These are phyloP conservation scores for Beta vulgaris DNA, from an alignment of 148 eudicot genomes.

Conservation along the genomic window DNA sequence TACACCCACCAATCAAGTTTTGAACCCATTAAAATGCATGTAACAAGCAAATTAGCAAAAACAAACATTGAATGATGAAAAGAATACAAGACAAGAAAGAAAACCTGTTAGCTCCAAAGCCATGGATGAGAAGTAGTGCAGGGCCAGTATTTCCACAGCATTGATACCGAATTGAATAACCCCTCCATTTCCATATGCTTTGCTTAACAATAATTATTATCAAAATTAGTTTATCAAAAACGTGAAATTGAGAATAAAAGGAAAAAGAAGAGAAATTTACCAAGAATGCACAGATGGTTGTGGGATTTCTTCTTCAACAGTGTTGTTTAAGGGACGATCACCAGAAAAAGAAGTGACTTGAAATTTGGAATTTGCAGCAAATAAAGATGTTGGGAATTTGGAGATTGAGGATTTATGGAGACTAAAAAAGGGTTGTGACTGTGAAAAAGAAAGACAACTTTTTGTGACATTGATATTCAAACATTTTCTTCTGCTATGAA, in stretches of 20 bases:
- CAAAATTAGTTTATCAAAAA: neutral
- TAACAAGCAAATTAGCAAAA: neutral
- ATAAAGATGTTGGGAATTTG: neutral
- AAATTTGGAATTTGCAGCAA: neutral
- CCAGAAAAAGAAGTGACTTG: conserved; percentile 6
- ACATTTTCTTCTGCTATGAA: neutral
- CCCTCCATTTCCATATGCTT: conserved; percentile 87
- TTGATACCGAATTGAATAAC: conserved; percentile 84
- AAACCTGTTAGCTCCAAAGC: conserved; percentile 99
- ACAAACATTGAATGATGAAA: neutral
- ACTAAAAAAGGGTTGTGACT: conserved; percentile 17
- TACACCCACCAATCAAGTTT: no score
- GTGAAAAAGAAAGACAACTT: conserved; percentile 7
- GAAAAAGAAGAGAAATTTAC: conserved; percentile 10
- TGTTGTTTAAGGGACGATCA: neutral
- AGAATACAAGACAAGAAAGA: conserved; percentile 10
- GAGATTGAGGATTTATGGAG: conserved; percentile 13
- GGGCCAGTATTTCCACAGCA: conserved; percentile 72
- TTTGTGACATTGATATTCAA: neutral
- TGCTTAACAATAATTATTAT: neutral
- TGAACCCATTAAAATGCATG: neutral
- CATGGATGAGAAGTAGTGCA: conserved; percentile 80
- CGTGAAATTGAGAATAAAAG: neutral
- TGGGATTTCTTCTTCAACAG: neutral
- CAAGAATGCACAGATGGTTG: conserved; percentile 12